These are phyloP conservation scores for Quercus engelmannii DNA, from an alignment of 306 rosid species.

Conservation along the genomic window DNA sequence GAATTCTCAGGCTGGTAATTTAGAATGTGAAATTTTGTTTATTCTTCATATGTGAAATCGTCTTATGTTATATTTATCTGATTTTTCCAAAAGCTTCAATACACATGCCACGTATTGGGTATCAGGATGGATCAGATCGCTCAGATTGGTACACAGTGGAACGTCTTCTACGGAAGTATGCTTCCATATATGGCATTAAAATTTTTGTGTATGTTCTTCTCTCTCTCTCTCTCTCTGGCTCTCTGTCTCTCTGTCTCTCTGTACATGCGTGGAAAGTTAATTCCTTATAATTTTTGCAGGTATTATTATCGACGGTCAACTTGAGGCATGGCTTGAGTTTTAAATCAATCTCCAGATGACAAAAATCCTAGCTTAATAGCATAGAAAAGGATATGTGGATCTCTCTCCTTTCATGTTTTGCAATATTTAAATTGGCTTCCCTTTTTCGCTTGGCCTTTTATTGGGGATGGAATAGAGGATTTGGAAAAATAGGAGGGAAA, in stretches of 20 bases:
- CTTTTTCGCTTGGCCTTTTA: neutral
- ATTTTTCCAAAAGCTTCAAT: conserved; percentile 58
- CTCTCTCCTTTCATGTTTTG: neutral
- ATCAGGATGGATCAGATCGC: conserved; percentile 90
- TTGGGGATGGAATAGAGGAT: neutral
- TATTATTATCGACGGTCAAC: conserved; percentile 61
- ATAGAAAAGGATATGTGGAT: neutral
- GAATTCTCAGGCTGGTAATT: neutral
- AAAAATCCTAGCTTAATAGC: neutral
- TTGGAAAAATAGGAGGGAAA: no score
- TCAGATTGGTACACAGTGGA: conserved; percentile 91
- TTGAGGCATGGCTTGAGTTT: conserved; percentile 19
- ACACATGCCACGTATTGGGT: conserved; percentile 96
- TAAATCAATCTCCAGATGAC: no score
- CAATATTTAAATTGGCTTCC: neutral
- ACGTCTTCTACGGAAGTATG: conserved; percentile 84
- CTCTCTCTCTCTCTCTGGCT: neutral
- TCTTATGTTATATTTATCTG: conserved; percentile 6
- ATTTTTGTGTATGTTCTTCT: conserved; percentile 56
- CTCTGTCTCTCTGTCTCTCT: neutral
- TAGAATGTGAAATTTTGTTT: neutral
- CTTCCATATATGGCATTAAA: conserved; percentile 61
- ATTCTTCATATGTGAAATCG: neutral
- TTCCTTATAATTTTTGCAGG: conserved; percentile 39
- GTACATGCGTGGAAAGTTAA: neutral